Percentiles rank a stretch among this genome's conserved stretches.
Evolutionary conservation across 176 grass and related monocot genomes (phyloP).

Genomic region (Oryza officinalis): DNA sequence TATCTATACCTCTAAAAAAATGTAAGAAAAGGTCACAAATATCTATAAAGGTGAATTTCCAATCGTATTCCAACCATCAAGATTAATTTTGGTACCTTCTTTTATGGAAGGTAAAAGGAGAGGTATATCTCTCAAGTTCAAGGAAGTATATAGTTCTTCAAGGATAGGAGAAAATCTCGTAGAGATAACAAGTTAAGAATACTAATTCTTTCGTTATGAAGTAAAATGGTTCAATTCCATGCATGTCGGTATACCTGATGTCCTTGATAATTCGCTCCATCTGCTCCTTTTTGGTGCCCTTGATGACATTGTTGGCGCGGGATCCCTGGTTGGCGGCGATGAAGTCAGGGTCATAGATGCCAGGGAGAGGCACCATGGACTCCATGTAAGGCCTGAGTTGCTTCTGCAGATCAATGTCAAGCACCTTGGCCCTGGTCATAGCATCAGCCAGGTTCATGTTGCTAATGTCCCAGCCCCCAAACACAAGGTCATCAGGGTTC

Average conservation of each 20-base stretch:
- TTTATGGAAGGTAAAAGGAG: too few relatives aligned
- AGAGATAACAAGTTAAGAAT: background rate
- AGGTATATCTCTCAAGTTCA: too few relatives aligned
- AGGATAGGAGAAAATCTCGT: too few relatives aligned
- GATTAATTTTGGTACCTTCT: too few relatives aligned
- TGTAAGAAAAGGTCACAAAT: too few relatives aligned
- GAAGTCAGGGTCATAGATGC: slow-evolving; percentile 87
- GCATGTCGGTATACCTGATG: slow-evolving; percentile 59
- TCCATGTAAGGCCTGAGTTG: slow-evolving; percentile 98
- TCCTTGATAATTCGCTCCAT: slow-evolving; percentile 87
- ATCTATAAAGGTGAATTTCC: too few relatives aligned
- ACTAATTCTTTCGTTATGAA: background rate
- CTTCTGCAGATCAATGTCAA: slow-evolving; percentile 98
- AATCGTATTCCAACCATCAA: too few relatives aligned
- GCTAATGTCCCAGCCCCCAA: slow-evolving; percentile 97
- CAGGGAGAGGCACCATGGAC: slow-evolving; percentile 81
- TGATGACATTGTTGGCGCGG: slow-evolving; percentile 66
- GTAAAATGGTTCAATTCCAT: background rate
- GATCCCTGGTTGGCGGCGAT: slow-evolving; percentile 87
- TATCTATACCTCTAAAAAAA: too few relatives aligned
- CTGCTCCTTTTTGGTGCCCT: slow-evolving; percentile 87
- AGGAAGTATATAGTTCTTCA: too few relatives aligned
- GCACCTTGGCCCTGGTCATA: slow-evolving; percentile 92
- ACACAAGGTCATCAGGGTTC: slow-evolving; percentile 89
- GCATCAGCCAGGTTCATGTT: slow-evolving; percentile 93